A percentile compares a stretch with the other conserved stretches of the same genome.
These are phyloP conservation scores for Inonotus obliquus DNA, from an alignment of 1,284 basidiomycete genomes.

Conservation along the genomic window DNA sequence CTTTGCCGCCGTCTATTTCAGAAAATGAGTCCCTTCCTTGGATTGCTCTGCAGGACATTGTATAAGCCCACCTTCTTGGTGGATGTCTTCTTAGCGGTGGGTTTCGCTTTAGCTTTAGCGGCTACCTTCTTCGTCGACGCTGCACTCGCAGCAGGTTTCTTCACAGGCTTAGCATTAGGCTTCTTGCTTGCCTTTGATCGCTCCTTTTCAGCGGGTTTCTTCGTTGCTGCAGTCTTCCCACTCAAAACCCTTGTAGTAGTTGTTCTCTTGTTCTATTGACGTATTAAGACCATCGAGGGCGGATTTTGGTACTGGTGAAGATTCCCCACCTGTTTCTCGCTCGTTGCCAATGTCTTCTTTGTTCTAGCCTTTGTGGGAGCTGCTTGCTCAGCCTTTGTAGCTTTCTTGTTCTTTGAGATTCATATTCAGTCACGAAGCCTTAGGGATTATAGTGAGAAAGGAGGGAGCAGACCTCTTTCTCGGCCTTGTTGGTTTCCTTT, in stretches of 20 bases:
- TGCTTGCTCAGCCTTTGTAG: neutral
- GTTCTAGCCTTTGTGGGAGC: neutral
- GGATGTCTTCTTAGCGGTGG: constrained; percentile 30
- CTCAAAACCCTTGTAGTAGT: neutral
- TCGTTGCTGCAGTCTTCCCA: constrained; percentile 28
- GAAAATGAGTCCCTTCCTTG: constrained; percentile 2
- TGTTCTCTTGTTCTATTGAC: constrained; percentile 13
- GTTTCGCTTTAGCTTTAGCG: constrained; percentile 3
- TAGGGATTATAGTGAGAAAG: constrained; percentile 31
- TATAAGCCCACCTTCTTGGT: constrained; percentile 34
- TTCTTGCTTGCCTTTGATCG: constrained; percentile 1
- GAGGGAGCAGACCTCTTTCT: constrained; percentile 11
- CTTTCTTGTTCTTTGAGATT: constrained; percentile 27
- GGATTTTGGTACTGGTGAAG: no score
- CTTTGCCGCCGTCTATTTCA: constrained; percentile 27
- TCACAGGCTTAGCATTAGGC: neutral
- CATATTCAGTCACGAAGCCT: constrained; percentile 35
- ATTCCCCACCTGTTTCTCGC: constrained; percentile 7
- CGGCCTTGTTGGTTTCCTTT: constrained; percentile 47
- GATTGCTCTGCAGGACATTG: neutral
- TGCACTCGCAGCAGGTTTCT: constrained; percentile 11
- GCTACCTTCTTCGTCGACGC: constrained; percentile 25
- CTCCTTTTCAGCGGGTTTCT: constrained; percentile 35
- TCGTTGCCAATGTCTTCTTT: constrained; percentile 10
- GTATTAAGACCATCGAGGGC: neutral